These are phyloP conservation scores for Dillenia suffruticosa DNA, from an alignment of 164 flowering plant genomes.

Conservation along the genomic window DNA sequence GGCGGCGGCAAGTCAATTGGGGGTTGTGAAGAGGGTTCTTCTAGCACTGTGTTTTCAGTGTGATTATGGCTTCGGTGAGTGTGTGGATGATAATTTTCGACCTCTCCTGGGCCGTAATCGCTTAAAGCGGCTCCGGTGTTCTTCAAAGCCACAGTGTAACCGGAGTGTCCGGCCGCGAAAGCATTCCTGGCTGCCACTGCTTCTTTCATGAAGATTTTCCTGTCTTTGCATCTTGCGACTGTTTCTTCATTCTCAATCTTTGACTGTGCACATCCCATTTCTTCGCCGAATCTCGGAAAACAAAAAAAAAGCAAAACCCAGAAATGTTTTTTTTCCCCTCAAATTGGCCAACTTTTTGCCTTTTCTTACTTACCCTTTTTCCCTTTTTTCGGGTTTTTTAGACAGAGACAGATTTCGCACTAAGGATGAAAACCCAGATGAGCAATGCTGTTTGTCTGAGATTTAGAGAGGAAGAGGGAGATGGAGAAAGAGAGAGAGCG, in stretches of 20 bases:
- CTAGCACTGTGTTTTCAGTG: too few relatives aligned
- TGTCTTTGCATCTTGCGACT: conserved; percentile 76
- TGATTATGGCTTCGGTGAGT: conserved; percentile 25
- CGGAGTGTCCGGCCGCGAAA: conserved; percentile 77
- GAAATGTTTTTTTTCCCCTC: too few relatives aligned
- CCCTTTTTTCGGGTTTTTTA: too few relatives aligned
- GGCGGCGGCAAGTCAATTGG: conserved; percentile 39
- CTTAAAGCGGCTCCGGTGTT: conserved; percentile 81
- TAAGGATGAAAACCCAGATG: too few relatives aligned
- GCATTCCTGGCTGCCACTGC: conserved; percentile 64
- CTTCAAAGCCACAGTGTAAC: conserved; percentile 63
- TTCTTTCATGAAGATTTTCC: conserved; percentile 63
- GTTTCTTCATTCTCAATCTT: conserved; percentile 82
- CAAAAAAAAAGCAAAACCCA: too few relatives aligned
- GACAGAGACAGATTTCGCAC: too few relatives aligned
- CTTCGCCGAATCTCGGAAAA: neutral
- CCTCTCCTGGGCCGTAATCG: conserved; percentile 77
- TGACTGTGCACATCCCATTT: conserved; percentile 93
- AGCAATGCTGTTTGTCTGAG: too few relatives aligned
- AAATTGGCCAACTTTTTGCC: too few relatives aligned
- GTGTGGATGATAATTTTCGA: conserved; percentile 13
- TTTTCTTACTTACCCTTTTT: too few relatives aligned
- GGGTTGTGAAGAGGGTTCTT: conserved; percentile 10
- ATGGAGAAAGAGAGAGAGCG: too few relatives aligned
- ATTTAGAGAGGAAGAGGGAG: too few relatives aligned